Conservation (phyloP, 2,329 filamentous ascomycete species). For the Dactylonectria macrodidyma region DNA sequence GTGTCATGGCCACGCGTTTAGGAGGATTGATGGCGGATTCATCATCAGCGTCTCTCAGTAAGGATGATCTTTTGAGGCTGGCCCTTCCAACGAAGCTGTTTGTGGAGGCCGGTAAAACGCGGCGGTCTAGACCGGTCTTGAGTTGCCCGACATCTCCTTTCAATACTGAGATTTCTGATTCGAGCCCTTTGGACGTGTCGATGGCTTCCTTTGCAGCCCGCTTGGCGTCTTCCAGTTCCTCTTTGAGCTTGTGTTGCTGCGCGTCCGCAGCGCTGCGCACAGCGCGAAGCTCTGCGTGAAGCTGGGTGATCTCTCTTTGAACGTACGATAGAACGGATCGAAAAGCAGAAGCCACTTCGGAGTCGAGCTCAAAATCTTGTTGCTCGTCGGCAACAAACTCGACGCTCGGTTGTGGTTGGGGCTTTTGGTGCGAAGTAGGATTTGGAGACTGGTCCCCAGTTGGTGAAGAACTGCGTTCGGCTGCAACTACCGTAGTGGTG, state of each 20-base stretch:
- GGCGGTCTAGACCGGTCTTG: constrained; percentile 46
- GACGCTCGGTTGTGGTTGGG: neutral
- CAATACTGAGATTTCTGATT: constrained; percentile 51
- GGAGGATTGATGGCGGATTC: constrained; percentile 34
- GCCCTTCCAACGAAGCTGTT: constrained; percentile 31
- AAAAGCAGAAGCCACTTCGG: constrained; percentile 55
- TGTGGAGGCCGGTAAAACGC: constrained; percentile 36
- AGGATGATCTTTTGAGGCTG: constrained; percentile 38
- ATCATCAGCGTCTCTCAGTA: constrained; percentile 30
- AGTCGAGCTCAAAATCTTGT: constrained; percentile 53
- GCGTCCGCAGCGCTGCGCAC: constrained; percentile 11
- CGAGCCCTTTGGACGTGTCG: constrained; percentile 45
- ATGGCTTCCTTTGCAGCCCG: constrained; percentile 43
- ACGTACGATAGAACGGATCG: constrained; percentile 54
- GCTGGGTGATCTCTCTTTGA: constrained; percentile 49
- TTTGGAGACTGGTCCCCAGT: neutral
- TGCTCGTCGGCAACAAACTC: constrained; percentile 42
- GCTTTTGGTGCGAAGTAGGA: constrained; percentile 1
- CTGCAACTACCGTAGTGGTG: constrained; percentile 24
- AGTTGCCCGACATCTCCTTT: constrained; percentile 53
- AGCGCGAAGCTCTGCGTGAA: constrained; percentile 34
- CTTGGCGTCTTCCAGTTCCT: constrained; percentile 43
- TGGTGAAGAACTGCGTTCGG: constrained; percentile 2
- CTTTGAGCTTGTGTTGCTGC: constrained; percentile 45
- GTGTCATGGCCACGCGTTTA: constrained; percentile 46